phyloP scores from a whole-genome alignment of 176 grass and related monocot species.

The Themeda triandra region DNA sequence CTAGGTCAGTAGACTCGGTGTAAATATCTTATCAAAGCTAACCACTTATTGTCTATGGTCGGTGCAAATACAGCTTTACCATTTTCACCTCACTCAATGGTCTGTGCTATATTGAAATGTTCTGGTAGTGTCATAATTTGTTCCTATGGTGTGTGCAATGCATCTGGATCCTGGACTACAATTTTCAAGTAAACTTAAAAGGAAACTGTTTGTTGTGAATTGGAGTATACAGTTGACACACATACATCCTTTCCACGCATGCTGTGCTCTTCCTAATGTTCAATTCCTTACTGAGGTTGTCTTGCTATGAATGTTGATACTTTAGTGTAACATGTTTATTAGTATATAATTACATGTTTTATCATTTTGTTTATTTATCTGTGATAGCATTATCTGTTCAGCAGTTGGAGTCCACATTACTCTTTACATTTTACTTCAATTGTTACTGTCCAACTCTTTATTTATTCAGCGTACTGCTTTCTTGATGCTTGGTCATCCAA shows the following conservation, averaged over 20 bases:
- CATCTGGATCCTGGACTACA: background rate
- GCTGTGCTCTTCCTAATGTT: background rate
- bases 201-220: background rate
- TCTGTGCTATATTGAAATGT: constrained; percentile 4
- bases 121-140: background rate
- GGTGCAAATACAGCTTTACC: background rate
- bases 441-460: constrained; percentile 1
- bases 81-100: background rate
- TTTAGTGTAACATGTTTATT: background rate
- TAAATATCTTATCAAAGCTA: background rate
- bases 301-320: constrained; percentile 24
- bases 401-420: background rate
- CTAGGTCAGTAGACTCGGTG: constrained; percentile 53
- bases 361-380: constrained; percentile 6
- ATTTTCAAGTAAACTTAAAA: background rate
- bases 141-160: background rate
- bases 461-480: constrained; percentile 12
- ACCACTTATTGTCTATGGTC: background rate
- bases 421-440: constrained; percentile 17
- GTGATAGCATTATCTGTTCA: background rate
- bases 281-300: background rate
- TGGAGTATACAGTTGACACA: background rate
- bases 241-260: background rate
- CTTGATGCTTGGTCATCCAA: constrained; percentile 13
- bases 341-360: background rate